Conservation (phyloP, 1,139 yeast genomes). For the Yamadazyma membranifaciens region DNA sequence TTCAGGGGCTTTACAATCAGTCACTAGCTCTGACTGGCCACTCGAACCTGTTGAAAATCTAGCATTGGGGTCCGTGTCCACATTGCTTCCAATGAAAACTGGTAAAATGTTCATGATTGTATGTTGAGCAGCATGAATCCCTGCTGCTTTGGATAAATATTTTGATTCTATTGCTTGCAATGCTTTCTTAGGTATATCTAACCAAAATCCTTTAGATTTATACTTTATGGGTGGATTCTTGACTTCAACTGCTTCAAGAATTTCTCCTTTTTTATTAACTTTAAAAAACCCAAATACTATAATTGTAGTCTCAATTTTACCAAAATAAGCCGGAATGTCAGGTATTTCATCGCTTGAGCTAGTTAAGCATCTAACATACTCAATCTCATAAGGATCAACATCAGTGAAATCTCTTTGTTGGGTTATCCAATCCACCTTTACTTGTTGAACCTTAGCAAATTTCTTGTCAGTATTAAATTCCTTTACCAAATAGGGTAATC, state of each 20-base stretch:
- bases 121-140: slow-evolving; percentile 97
- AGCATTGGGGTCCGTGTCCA: slow-evolving; percentile 39
- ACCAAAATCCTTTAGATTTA: slow-evolving; percentile 83
- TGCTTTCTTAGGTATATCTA: slow-evolving; percentile 70
- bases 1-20: slow-evolving; percentile 97
- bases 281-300: slow-evolving; percentile 92
- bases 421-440: slow-evolving; percentile 92
- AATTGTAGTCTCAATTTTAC: slow-evolving; percentile 67
- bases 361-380: slow-evolving; percentile 54
- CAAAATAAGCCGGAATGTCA: slow-evolving; percentile 73
- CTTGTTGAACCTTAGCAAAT: slow-evolving; percentile 81
- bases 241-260: slow-evolving; percentile 90
- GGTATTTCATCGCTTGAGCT: slow-evolving; percentile 18
- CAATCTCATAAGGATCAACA: slow-evolving; percentile 81
- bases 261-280: slow-evolving; percentile 69
- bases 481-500: slow-evolving; percentile 79
- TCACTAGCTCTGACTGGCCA: slow-evolving; percentile 66
- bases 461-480: slow-evolving; percentile 75
- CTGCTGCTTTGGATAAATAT: slow-evolving; percentile 72
- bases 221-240: slow-evolving; percentile 78
- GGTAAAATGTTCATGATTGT: slow-evolving; percentile 79
- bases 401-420: slow-evolving; percentile 89
- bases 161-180: slow-evolving; percentile 59
- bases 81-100: slow-evolving; percentile 43
- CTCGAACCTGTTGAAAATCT: slow-evolving; percentile 42